A percentile compares a stretch with the other conserved stretches of the same genome.
Evolutionary conservation across 768 basidiomycete genomes (phyloP).

Genomic region (Astraeus odoratus): DNA sequence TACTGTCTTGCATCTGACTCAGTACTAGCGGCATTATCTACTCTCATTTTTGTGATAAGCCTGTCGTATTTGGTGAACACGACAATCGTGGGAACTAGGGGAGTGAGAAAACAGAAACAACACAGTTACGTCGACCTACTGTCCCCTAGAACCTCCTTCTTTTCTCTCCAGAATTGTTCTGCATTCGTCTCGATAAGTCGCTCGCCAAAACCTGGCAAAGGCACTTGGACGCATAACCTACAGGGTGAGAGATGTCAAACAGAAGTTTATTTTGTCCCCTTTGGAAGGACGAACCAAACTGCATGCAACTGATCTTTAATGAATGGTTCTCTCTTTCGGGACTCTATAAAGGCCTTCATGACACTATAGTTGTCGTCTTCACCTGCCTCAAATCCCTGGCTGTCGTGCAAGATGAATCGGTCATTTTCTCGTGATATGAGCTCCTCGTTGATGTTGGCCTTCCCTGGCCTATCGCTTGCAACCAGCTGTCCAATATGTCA

Average conservation of each 20-base stretch:
- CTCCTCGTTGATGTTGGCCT: constrained; percentile 9
- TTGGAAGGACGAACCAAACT: constrained; percentile 5
- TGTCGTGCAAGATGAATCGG: constrained; percentile 12
- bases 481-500: not conserved
- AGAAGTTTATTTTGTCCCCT: not conserved
- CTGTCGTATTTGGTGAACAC: constrained; percentile 1
- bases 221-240: constrained; percentile 4
- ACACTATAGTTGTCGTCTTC: not conserved
- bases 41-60: not conserved
- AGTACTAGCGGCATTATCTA: not conserved
- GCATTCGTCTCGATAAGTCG: not conserved
- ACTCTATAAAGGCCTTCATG: constrained; percentile 8
- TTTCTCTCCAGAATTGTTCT: not conserved
- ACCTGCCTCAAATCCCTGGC: constrained; percentile 11
- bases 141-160: not conserved
- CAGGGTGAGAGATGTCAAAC: not conserved
- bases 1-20: not conserved
- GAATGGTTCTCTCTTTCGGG: not conserved
- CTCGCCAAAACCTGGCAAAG: not conserved
- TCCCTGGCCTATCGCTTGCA: not conserved
- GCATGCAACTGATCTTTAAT: constrained; percentile 9
- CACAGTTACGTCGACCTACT: not conserved
- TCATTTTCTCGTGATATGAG: constrained; percentile 10
- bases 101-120: not conserved
- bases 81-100: not conserved